A percentile compares a stretch with the other conserved stretches of the same genome.
Conservation (phyloP, 2,329 filamentous ascomycete genomes). For the Lasiodiplodia sp. region DNA sequence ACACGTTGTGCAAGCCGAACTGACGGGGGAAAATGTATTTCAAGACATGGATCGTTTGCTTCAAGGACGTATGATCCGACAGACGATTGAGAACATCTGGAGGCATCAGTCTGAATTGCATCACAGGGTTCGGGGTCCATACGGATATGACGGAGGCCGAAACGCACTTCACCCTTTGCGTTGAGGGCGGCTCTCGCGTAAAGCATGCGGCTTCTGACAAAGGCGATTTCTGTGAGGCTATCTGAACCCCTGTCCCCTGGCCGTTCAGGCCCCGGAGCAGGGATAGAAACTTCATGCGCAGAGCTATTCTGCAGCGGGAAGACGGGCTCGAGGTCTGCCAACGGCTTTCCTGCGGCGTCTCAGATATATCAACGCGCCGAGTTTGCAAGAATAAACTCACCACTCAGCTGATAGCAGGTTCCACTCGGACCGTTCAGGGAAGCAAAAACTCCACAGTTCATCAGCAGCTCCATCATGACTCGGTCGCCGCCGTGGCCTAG, state of each 20-base stretch:
- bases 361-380: constrained; percentile 12
- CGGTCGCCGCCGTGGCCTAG: constrained; percentile 77
- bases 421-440: constrained; percentile 65
- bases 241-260: constrained; percentile 42
- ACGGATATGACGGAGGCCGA: constrained; percentile 85
- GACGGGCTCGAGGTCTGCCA: constrained; percentile 24
- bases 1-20: constrained; percentile 91
- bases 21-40: constrained; percentile 95
- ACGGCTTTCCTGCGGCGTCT: constrained; percentile 27
- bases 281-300: constrained; percentile 19
- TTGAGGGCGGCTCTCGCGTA: constrained; percentile 80
- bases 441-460: constrained; percentile 79
- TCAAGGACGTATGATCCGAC: constrained; percentile 54
- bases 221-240: constrained; percentile 60
- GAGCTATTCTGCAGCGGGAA: constrained; percentile 24
- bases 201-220: constrained; percentile 84
- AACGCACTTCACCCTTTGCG: constrained; percentile 69
- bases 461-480: constrained; percentile 78
- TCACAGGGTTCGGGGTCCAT: constrained; percentile 46
- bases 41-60: constrained; percentile 74
- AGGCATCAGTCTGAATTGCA: constrained; percentile 34
- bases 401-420: constrained; percentile 82
- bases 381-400: constrained; percentile 51
- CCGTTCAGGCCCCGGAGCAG: constrained; percentile 33
- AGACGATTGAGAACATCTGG: constrained; percentile 83